Conservation (phyloP, 768 basidiomycete genomes). For the Lentinula sp. region DNA sequence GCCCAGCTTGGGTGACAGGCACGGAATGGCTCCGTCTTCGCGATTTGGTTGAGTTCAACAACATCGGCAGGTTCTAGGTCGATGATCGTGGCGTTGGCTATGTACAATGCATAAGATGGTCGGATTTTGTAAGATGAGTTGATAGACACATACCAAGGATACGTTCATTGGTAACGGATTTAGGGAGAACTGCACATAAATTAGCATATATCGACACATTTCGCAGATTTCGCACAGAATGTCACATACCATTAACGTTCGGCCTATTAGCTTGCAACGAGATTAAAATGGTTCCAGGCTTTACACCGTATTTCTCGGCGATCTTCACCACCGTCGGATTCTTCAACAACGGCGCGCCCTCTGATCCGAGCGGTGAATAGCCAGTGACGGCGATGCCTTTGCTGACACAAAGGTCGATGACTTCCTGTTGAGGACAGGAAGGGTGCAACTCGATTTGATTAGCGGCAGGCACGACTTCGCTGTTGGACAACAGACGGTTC, state of each 20-base stretch:
- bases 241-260: constrained; percentile 40
- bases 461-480: constrained; percentile 61
- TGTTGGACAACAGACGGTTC: constrained; percentile 50
- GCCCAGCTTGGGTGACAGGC: constrained; percentile 63
- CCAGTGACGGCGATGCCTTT: constrained; percentile 71
- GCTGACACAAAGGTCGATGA: constrained; percentile 52
- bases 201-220: background rate
- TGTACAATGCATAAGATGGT: background rate
- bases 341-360: constrained; percentile 58
- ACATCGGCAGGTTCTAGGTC: constrained; percentile 61
- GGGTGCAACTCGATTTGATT: constrained; percentile 81
- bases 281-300: constrained; percentile 62
- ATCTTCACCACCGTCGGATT: constrained; percentile 57
- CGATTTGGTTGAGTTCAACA: constrained; percentile 46
- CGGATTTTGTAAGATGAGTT: background rate
- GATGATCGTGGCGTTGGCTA: constrained; percentile 56
- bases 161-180: constrained; percentile 68
- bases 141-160: constrained; percentile 41
- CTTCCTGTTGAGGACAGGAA: constrained; percentile 62
- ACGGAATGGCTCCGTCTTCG: constrained; percentile 59
- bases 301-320: constrained; percentile 53
- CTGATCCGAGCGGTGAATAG: constrained; percentile 76
- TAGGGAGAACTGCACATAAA: constrained; percentile 49
- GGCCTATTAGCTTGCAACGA: constrained; percentile 69
- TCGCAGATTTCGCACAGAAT: background rate